Evolutionary conservation across 2,329 filamentous ascomycete genomes (phyloP).

Genomic region (Pestalotiopsis sp.): DNA sequence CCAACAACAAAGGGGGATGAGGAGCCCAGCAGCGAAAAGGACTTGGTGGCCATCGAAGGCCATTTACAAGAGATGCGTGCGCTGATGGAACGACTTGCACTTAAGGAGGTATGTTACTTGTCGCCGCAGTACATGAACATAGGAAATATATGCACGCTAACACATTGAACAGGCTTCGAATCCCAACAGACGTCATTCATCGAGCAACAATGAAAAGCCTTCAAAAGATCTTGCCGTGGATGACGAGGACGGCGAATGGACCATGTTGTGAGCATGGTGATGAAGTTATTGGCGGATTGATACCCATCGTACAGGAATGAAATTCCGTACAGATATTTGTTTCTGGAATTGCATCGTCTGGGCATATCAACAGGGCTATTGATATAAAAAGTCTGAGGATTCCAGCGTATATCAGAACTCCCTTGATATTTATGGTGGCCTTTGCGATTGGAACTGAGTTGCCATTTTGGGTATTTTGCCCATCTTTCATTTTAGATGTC

Average conservation of each 20-base stretch:
- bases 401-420: too few species aligned
- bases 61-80: conserved; percentile 20
- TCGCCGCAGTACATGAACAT: not conserved
- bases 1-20: conserved; percentile 6
- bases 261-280: conserved; percentile 1
- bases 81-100: conserved; percentile 18
- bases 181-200: conserved; percentile 6
- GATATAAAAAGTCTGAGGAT: too few species aligned
- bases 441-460: too few species aligned
- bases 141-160: not conserved
- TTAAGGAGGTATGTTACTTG: conserved; percentile 13
- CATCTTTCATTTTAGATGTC: too few species aligned
- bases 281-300: not conserved
- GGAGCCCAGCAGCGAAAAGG: not conserved
- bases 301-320: conserved; percentile 12
- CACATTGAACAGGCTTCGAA: not conserved
- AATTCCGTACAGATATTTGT: too few species aligned
- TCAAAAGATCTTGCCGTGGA: not conserved
- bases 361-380: too few species aligned
- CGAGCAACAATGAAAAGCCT: not conserved
- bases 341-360: too few species aligned
- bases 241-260: conserved; percentile 14
- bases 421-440: too few species aligned
- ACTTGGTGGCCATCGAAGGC: conserved; percentile 13
- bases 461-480: too few species aligned